phyloP scores from a whole-genome alignment of 305 asterid species.

The Rubia tinctorum region DNA sequence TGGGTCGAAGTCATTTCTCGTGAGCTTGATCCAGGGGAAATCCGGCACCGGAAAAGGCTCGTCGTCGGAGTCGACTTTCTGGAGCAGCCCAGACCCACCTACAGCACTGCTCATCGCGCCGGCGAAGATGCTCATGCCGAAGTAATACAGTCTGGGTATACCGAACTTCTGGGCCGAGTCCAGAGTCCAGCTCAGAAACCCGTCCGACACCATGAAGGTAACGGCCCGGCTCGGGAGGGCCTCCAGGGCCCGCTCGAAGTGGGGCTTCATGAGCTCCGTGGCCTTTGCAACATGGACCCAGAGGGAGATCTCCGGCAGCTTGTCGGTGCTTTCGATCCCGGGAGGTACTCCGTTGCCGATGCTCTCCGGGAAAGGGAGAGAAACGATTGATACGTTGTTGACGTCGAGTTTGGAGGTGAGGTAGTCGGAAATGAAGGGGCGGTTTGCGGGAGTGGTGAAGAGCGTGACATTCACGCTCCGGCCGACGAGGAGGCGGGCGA shows the following conservation, averaged over 20 bases:
- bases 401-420: conserved; percentile 16
- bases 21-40: conserved; percentile 47
- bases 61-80: conserved; percentile 32
- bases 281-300: conserved; percentile 35
- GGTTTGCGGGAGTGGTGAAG: conserved; percentile 64
- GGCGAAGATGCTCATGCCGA: conserved; percentile 48
- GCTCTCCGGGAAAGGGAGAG: conserved; percentile 55
- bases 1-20: conserved; percentile 43
- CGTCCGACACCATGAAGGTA: conserved; percentile 51
- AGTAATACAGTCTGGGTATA: conserved; percentile 48
- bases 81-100: not conserved
- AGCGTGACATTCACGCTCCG: conserved; percentile 41
- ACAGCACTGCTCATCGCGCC: not conserved
- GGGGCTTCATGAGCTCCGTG: conserved; percentile 40
- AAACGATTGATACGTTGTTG: conserved; percentile 17
- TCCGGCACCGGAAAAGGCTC: conserved; percentile 33
- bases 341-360: conserved; percentile 38
- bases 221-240: conserved; percentile 20
- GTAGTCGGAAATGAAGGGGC: conserved; percentile 37
- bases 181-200: conserved; percentile 61
- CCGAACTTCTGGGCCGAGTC: conserved; percentile 40
- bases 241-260: conserved; percentile 40
- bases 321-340: conserved; percentile 58
- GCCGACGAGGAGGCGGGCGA: conserved; percentile 43
- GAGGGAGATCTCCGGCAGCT: conserved; percentile 53